These are phyloP conservation scores for Ophiobolus disseminans DNA, from an alignment of 2,329 filamentous ascomycete genomes.

Conservation along the genomic window DNA sequence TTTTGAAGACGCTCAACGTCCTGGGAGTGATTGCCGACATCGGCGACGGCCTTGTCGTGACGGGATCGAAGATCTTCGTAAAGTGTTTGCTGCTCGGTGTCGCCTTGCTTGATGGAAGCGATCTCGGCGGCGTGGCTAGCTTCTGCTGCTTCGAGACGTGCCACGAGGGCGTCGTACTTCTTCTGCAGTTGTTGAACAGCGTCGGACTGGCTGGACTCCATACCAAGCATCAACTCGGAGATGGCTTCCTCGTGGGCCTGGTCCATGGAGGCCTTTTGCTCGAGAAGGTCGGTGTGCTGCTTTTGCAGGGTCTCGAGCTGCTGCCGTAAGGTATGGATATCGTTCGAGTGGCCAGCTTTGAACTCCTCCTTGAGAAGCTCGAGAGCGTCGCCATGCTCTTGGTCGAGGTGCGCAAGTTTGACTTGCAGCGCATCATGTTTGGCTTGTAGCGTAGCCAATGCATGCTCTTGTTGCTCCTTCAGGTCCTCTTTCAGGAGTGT, in stretches of 20 bases:
- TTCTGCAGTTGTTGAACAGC: constrained; percentile 43
- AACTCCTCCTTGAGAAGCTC: constrained; percentile 39
- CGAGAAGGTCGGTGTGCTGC: constrained; percentile 33
- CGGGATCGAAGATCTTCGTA: constrained; percentile 26
- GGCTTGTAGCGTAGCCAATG: constrained; percentile 31
- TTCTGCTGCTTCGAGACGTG: constrained; percentile 27
- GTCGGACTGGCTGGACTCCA: constrained; percentile 43
- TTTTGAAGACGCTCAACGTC: constrained; percentile 20
- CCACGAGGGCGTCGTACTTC: constrained; percentile 38
- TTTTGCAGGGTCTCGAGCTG: constrained; percentile 37
- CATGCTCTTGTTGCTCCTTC: constrained; percentile 34
- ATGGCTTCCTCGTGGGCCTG: constrained; percentile 46
- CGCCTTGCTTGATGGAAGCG: constrained; percentile 23
- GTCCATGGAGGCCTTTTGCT: constrained; percentile 39
- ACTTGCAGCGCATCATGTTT: constrained; percentile 33
- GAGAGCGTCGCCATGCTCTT: constrained; percentile 43
- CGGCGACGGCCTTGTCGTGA: constrained; percentile 21
- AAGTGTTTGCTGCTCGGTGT: constrained; percentile 20
- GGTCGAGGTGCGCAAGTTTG: constrained; percentile 31
- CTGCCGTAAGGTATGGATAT: constrained; percentile 30
- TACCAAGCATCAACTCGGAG: constrained; percentile 42
- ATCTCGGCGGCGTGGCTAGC: constrained; percentile 30
- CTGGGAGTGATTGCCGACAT: constrained; percentile 15
- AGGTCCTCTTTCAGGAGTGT: constrained; percentile 34
- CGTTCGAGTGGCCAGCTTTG: constrained; percentile 37